Conservation (phyloP, 768 basidiomycete species). For the Russula sp. region DNA sequence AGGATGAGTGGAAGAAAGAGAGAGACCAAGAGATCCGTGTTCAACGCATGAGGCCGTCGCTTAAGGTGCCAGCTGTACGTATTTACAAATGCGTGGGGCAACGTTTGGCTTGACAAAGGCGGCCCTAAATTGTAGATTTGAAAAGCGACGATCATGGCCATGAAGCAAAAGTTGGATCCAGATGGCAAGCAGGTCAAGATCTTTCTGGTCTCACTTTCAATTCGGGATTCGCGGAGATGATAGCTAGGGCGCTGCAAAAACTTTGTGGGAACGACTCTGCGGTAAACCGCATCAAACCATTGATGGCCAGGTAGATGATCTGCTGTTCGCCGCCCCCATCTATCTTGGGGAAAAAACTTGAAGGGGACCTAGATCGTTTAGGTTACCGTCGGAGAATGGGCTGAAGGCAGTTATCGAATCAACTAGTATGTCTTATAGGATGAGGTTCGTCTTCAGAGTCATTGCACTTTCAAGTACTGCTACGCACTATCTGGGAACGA, state of each 20-base stretch:
- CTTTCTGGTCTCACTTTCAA: no score
- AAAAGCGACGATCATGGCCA: background rate
- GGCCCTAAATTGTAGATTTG: background rate
- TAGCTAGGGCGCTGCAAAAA: background rate
- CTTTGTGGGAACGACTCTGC: background rate
- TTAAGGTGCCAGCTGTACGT: conserved; percentile 9
- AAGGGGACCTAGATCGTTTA: no score
- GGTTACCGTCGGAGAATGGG: no score
- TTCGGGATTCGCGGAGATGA: background rate
- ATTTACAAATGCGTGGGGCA: background rate
- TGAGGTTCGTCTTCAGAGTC: no score
- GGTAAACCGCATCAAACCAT: background rate
- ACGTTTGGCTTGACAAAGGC: background rate
- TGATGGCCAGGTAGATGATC: no score
- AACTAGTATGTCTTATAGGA: no score
- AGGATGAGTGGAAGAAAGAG: background rate
- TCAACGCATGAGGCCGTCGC: conserved; percentile 14
- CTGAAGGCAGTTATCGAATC: no score
- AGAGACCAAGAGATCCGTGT: conserved; percentile 7
- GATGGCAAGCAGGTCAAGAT: background rate
- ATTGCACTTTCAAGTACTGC: no score
- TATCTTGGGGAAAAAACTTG: no score
- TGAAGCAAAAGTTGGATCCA: background rate
- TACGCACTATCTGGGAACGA: no score
- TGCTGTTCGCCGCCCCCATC: no score